phyloP scores from a whole-genome alignment of 2,329 filamentous ascomycete species.

The Aspergillus melleus region DNA sequence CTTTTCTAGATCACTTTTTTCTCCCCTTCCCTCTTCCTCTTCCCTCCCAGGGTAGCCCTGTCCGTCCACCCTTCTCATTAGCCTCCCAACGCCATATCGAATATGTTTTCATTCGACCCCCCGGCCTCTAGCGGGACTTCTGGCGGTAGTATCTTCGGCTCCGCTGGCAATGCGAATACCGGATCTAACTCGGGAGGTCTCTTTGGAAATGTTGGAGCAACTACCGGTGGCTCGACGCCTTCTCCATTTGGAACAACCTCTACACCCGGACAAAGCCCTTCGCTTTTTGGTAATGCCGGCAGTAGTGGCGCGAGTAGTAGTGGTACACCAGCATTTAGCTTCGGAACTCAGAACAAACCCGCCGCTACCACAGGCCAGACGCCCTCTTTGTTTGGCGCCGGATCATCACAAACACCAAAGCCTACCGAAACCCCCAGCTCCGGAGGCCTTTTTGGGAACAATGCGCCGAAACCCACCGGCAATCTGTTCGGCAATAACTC shows the following conservation, averaged over 20 bases:
- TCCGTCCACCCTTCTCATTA: constrained; percentile 20
- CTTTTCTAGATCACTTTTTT: constrained; percentile 8
- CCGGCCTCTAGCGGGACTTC: constrained; percentile 37
- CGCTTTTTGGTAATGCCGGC: constrained; percentile 30
- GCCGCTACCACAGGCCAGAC: constrained; percentile 24
- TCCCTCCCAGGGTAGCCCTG: constrained; percentile 25
- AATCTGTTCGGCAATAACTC: constrained; percentile 36
- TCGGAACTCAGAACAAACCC: constrained; percentile 29
- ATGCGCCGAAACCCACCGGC: constrained; percentile 22
- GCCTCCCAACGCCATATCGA: constrained; percentile 29
- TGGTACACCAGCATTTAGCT: constrained; percentile 34
- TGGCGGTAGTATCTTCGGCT: constrained; percentile 35
- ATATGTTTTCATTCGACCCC: constrained; percentile 39
- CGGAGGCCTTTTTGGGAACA: constrained; percentile 37
- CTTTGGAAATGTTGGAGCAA: constrained; percentile 44
- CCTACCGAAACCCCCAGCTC: constrained; percentile 32
- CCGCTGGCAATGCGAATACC: constrained; percentile 29
- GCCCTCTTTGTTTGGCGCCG: constrained; percentile 29
- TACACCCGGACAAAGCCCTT: constrained; percentile 20
- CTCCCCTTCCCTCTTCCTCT: not conserved
- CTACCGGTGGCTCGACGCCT: constrained; percentile 32
- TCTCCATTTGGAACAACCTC: constrained; percentile 36
- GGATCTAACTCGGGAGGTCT: constrained; percentile 30
- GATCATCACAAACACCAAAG: constrained; percentile 37
- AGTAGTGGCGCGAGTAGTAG: constrained; percentile 20